These are phyloP conservation scores for Lipomyces yarrowii DNA, from an alignment of 1,139 yeast species.

Conservation along the genomic window DNA sequence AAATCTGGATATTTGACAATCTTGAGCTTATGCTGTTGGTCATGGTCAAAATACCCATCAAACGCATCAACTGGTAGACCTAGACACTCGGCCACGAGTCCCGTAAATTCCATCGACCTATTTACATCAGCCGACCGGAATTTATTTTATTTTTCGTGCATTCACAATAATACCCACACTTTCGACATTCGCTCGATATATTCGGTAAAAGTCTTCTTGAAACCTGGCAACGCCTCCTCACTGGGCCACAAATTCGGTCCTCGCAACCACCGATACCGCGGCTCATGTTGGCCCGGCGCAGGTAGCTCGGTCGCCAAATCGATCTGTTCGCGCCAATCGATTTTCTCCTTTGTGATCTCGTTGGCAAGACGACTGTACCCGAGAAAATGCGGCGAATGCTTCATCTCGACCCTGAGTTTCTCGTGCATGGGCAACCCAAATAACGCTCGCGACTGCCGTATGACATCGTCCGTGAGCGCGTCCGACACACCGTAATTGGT, in stretches of 20 bases:
- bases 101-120: constrained; percentile 50
- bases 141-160: too few relatives aligned
- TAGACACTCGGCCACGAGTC: constrained; percentile 58
- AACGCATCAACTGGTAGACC: constrained; percentile 52
- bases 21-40: constrained; percentile 42
- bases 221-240: constrained; percentile 52
- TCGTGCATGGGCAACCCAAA: constrained; percentile 57
- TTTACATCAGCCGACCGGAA: constrained; percentile 34
- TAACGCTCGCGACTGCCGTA: constrained; percentile 51
- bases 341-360: constrained; percentile 61
- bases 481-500: constrained; percentile 51
- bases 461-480: constrained; percentile 48
- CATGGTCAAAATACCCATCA: constrained; percentile 52
- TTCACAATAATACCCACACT: constrained; percentile 15
- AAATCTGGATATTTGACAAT: constrained; percentile 45
- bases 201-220: constrained; percentile 50
- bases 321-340: constrained; percentile 70
- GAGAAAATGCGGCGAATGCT: constrained; percentile 63
- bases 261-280: constrained; percentile 58
- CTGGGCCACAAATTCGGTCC: constrained; percentile 71
- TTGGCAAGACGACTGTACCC: constrained; percentile 70
- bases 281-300: constrained; percentile 44
- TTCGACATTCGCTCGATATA: constrained; percentile 53
- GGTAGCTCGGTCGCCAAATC: constrained; percentile 63
- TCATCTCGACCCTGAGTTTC: constrained; percentile 60